Conservation (phyloP, 176 grass and related monocot genomes). For the Eragrostis nindensis region DNA sequence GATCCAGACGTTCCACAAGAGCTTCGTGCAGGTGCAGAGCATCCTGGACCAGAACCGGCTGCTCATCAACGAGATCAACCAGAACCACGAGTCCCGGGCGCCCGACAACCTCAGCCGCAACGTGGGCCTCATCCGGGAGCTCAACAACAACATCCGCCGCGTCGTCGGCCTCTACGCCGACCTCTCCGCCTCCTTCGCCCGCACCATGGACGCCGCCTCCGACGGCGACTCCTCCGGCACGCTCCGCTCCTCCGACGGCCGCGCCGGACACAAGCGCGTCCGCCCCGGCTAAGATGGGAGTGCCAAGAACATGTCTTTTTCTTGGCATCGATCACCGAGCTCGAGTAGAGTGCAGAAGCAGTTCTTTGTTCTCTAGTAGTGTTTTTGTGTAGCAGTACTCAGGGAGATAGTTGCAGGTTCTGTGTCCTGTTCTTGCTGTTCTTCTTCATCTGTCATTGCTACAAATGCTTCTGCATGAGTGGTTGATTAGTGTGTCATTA, state of each 20-base stretch:
- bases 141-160: slow-evolving; percentile 87
- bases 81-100: slow-evolving; percentile 72
- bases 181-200: slow-evolving; percentile 67
- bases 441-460: slow-evolving; percentile 12
- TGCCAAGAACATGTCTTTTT: neutral
- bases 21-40: slow-evolving; percentile 86
- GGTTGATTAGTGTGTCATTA: slow-evolving; percentile 32
- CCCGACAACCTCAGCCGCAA: slow-evolving; percentile 70
- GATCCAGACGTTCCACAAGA: slow-evolving; percentile 80
- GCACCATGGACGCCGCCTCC: slow-evolving; percentile 59
- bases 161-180: slow-evolving; percentile 77
- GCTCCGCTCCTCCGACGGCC: slow-evolving; percentile 42
- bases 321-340: neutral
- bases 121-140: slow-evolving; percentile 79
- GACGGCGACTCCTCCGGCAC: slow-evolving; percentile 72
- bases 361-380: neutral
- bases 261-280: slow-evolving; percentile 53
- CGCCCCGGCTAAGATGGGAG: slow-evolving; percentile 33
- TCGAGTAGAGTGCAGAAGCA: neutral
- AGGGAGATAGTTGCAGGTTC: no score
- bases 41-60: slow-evolving; percentile 79
- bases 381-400: slow-evolving; percentile 1
- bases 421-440: neutral
- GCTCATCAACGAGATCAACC: slow-evolving; percentile 88
- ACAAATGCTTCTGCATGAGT: slow-evolving; percentile 30